phyloP scores from a whole-genome alignment of 2,329 filamentous ascomycete species.

The Cladophialophora bantiana region DNA sequence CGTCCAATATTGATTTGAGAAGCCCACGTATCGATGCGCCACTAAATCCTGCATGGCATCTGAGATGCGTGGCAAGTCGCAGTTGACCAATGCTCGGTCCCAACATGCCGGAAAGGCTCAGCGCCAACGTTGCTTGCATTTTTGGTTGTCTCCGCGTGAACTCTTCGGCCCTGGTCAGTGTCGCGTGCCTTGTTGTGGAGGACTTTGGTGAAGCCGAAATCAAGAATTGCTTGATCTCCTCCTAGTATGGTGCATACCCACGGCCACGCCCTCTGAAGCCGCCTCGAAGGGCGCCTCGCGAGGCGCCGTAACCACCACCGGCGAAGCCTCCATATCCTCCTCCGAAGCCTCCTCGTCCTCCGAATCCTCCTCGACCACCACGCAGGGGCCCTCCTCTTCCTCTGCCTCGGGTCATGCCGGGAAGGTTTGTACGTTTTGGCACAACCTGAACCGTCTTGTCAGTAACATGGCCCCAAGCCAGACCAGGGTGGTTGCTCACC shows the following conservation, averaged over 20 bases:
- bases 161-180: constrained; percentile 6
- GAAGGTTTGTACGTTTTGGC: constrained; percentile 95
- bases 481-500: constrained; percentile 59
- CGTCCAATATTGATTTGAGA: constrained; percentile 9
- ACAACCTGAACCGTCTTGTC: constrained; percentile 64
- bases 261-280: constrained; percentile 55
- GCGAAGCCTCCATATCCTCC: constrained; percentile 48
- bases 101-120: background rate
- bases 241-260: constrained; percentile 59
- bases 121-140: constrained; percentile 1
- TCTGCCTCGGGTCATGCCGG: constrained; percentile 82
- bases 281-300: constrained; percentile 38
- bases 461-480: background rate
- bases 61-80: background rate
- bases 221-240: constrained; percentile 14
- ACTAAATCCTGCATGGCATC: constrained; percentile 1
- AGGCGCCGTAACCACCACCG: constrained; percentile 49
- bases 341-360: constrained; percentile 64
- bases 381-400: constrained; percentile 56
- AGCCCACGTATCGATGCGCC: constrained; percentile 12
- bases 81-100: background rate
- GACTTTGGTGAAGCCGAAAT: constrained; percentile 13
- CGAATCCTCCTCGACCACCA: constrained; percentile 66
- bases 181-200: constrained; percentile 20
- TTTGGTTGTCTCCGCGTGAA: background rate